A percentile compares a stretch with the other conserved stretches of the same genome.
These are phyloP conservation scores for Hyparrhenia diplandra DNA, from an alignment of 176 grass and related monocot species.

Conservation along the genomic window DNA sequence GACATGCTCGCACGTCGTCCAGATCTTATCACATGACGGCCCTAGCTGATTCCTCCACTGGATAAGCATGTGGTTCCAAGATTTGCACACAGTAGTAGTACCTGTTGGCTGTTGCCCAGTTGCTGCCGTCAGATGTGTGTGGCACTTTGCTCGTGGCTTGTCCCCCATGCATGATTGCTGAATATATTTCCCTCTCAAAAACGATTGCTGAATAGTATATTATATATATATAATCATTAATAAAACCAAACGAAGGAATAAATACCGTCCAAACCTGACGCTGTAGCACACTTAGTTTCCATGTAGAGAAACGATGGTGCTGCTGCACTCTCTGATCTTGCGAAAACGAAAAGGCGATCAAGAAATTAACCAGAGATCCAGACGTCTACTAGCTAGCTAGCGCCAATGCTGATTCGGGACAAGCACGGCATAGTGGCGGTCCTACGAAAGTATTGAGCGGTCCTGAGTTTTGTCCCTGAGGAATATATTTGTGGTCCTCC, in stretches of 20 bases:
- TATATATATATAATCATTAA: not conserved
- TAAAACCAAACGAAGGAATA: not conserved
- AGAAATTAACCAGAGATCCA: not conserved
- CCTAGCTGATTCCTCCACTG: not conserved
- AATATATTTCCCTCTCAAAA: no score
- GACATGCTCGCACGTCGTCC: not conserved
- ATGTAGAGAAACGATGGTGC: not conserved
- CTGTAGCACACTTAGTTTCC: slow-evolving; percentile 24
- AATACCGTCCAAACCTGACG: slow-evolving; percentile 7
- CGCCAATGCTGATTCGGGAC: slow-evolving; percentile 26
- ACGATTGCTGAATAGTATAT: no score
- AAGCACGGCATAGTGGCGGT: slow-evolving; percentile 22
- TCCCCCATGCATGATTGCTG: not conserved
- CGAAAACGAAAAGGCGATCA: not conserved
- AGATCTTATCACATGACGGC: not conserved
- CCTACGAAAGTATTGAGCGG: slow-evolving; percentile 14
- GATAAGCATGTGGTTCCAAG: slow-evolving; percentile 10
- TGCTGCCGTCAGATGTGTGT: not conserved
- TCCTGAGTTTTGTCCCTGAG: slow-evolving; percentile 16
- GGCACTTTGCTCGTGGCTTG: slow-evolving; percentile 16
- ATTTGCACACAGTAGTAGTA: slow-evolving; percentile 1
- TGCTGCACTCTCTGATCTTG: slow-evolving; percentile 14
- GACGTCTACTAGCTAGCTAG: not conserved
- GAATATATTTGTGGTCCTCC: slow-evolving; percentile 36
- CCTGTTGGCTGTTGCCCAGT: not conserved